phyloP scores from a whole-genome alignment of 1,284 basidiomycete species.

The Coniferiporia sulphurascens region DNA sequence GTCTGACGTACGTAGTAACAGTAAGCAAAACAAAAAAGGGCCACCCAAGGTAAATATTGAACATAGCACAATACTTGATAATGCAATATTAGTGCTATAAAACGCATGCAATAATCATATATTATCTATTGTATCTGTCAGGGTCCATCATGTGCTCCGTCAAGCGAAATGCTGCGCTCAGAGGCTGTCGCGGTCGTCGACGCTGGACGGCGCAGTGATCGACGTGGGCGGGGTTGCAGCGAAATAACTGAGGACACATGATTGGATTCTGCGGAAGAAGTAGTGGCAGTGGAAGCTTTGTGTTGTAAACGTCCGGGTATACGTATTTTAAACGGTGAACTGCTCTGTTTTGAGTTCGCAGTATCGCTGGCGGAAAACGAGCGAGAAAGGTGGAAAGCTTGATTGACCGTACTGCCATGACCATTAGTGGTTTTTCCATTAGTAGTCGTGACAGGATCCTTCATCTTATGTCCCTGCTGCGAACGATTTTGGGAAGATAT shows the following conservation, averaged over 20 bases:
- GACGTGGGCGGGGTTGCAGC: neutral
- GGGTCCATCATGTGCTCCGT: slow-evolving; percentile 2
- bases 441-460: neutral
- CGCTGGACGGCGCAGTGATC: slow-evolving; percentile 6
- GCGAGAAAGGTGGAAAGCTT: neutral
- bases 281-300: neutral
- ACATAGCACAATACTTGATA: neutral
- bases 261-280: neutral
- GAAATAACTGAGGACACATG: neutral
- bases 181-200: slow-evolving; percentile 1
- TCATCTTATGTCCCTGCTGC: neutral
- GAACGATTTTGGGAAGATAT: neutral
- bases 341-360: neutral
- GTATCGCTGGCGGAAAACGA: neutral
- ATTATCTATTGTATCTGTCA: neutral
- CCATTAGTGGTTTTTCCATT: neutral
- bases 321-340: slow-evolving; percentile 16
- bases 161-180: slow-evolving; percentile 3
- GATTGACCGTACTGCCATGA: neutral
- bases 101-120: slow-evolving; percentile 9
- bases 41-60: neutral
- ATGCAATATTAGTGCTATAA: neutral
- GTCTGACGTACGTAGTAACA: no score
- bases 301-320: slow-evolving; percentile 14
- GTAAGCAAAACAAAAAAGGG: no score